Conservation (phyloP, 148 eudicot species). For the Amaranthus hypochondriacus region DNA sequence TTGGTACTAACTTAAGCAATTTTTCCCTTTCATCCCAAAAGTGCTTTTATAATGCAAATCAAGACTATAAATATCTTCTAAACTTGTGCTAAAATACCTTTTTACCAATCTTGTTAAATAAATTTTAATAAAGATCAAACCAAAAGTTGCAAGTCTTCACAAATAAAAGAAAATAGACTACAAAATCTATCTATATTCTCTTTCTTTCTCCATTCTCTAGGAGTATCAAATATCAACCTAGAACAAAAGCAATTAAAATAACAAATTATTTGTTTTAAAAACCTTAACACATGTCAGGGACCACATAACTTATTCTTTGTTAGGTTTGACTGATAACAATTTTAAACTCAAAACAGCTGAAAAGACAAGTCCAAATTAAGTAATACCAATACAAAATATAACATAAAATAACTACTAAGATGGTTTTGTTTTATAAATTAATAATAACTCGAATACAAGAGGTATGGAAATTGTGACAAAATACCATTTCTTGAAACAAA, state of each 20-base stretch:
- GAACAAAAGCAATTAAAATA: neutral
- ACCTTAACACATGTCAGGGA: neutral
- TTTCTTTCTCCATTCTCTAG: neutral
- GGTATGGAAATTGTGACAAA: neutral
- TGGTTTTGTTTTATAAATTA: neutral
- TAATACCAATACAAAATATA: neutral
- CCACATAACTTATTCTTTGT: neutral
- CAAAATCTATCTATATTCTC: neutral
- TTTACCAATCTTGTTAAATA: neutral
- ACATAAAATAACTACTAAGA: neutral
- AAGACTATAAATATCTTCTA: neutral
- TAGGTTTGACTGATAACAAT: neutral
- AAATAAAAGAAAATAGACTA: neutral
- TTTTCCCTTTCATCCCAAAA: neutral
- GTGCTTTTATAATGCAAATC: neutral
- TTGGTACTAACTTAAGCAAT: neutral
- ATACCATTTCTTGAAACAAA: neutral
- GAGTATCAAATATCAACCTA: neutral
- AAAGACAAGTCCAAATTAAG: neutral
- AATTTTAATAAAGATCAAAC: neutral
- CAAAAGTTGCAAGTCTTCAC: neutral
- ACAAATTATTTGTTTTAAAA: neutral
- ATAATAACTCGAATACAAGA: neutral
- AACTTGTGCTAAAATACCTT: neutral
- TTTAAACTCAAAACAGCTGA: neutral